Base-by-base conservation (phyloP, 2,329 filamentous ascomycete species). In the Nemania serpens region DNA sequence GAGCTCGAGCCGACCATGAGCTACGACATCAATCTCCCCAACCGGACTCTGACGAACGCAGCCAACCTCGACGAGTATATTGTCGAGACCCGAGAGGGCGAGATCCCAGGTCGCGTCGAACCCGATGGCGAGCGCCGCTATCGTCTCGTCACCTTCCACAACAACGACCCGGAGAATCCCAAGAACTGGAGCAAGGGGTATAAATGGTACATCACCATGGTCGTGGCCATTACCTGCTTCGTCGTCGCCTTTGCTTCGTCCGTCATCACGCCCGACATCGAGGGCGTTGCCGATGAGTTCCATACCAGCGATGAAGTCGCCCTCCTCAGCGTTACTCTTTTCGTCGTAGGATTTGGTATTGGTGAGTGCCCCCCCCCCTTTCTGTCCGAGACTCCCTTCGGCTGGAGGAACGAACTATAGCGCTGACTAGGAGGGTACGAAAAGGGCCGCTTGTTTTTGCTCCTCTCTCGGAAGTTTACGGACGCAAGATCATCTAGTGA, bases 121-220 rank as follows among this genome's bases (percentile, higher is more conserved):
- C 69, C 70, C 6, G 67, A 70, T 20, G 65, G 68, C 18, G 50
- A 68, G 17, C 56, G 53, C n/a, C 71, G 69, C 12, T 83, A 83
- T 73, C 77, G 78, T 66, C 78, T 91, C 10, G 87, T 91, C 36
- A 90, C 88, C 0, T 96, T 95, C 71, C 84, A 81, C 3, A 82
- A 88, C 2, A 78, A 87, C 60, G 91, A 95, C 72, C 84, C 85
- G 0, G 89, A 88, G 65, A 94, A 94, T 70, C 91, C 91, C 0
- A 94, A 94, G 81, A 95, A 94, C 75, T 95, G 90, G 90, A 86
- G 83, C 58, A 92, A 91, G 74, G 79, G 77, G 1, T 89, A 80
- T 74, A 95, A 93, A 76, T 94, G 91, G 91, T 91, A 88, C 70
- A 88, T 86, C 71, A 97, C 92, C 22, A 92, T 96, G 88, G 86